Conservation (phyloP, 164 flowering plant species). For the Vitis labrusca region DNA sequence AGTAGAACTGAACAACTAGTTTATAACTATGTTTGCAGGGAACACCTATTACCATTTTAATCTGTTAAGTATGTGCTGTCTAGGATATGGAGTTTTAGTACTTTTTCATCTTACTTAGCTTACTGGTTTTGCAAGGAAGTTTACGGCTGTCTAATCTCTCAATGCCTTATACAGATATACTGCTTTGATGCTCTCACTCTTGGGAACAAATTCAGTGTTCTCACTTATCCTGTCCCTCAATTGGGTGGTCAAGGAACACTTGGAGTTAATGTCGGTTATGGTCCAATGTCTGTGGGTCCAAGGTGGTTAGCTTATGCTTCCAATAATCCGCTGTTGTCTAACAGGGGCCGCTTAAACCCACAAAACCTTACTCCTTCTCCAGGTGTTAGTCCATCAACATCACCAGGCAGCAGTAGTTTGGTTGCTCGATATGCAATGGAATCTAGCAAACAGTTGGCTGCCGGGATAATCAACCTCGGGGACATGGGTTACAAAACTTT, state of each 20-base stretch:
- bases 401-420: slow-evolving; percentile 45
- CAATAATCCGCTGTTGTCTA: slow-evolving; percentile 35
- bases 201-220: slow-evolving; percentile 54
- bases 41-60: neutral
- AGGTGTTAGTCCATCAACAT: slow-evolving; percentile 51
- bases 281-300: slow-evolving; percentile 70
- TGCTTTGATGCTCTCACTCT: slow-evolving; percentile 66
- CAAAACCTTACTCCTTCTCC: slow-evolving; percentile 49
- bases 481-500: slow-evolving; percentile 63
- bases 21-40: neutral
- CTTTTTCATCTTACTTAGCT: neutral
- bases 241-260: slow-evolving; percentile 33
- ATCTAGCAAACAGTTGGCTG: slow-evolving; percentile 62
- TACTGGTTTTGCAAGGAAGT: neutral
- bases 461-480: slow-evolving; percentile 57
- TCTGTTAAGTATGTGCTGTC: neutral
- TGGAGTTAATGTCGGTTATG: slow-evolving; percentile 57
- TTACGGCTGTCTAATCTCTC: slow-evolving; percentile 2
- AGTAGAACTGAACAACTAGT: neutral
- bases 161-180: slow-evolving; percentile 47
- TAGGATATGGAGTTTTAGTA: neutral
- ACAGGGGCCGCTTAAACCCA: slow-evolving; percentile 52
- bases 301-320: slow-evolving; percentile 75
- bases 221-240: slow-evolving; percentile 62
- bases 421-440: slow-evolving; percentile 68